Base-by-base conservation (phyloP, 345 rosid species). In the Lepidium didymum region DNA sequence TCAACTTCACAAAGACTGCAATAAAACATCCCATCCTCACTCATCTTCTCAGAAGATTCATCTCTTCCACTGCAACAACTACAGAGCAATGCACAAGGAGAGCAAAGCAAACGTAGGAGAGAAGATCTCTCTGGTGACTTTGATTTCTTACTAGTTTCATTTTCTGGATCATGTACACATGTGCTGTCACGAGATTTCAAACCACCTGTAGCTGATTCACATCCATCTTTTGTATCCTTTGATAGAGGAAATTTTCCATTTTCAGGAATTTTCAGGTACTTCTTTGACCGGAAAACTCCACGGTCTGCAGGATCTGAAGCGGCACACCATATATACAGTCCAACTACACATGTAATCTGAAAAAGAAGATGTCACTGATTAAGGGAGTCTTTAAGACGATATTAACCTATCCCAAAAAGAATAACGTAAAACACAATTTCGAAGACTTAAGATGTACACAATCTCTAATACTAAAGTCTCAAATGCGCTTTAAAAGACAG, bases 21-120 rank as follows among this genome's bases (percentile, higher is more conserved):
- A 72, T 84, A 94, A 80, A 87, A 94, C 99, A 91, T 87, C 71
- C 96, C 99, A 73, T 94, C 99, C 80, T 94, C 97, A n/a, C 91
- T 91, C 70, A 66, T 78, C 43, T 85, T 92, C 73, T 86, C 88
- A 33, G 90, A 81, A 76, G 88, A 81, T 73, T 89, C 85, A 33
- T 83, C 82, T 7, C 77, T 72, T 15, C 86, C 78, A 73, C 76
- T 51, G 73, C 78, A 86, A 71, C 81, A 77, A 50, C 80, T 77
- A 83, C 92, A 85, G 44, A 86, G 46, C 55, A 78, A 76, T 68
- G 88, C 86, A 77, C 95, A 94, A 69, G 96, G 95, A 56, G 72
- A 66, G 53, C 86, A 76, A 64, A 84, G 76, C 77, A 78, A 72
- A 2, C 67, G 68, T 40, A 83, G 74, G 65, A 85, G 79, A 60